These are phyloP conservation scores for Waltergamsia citrina DNA, from an alignment of 2,329 filamentous ascomycete genomes.

Conservation along the genomic window DNA sequence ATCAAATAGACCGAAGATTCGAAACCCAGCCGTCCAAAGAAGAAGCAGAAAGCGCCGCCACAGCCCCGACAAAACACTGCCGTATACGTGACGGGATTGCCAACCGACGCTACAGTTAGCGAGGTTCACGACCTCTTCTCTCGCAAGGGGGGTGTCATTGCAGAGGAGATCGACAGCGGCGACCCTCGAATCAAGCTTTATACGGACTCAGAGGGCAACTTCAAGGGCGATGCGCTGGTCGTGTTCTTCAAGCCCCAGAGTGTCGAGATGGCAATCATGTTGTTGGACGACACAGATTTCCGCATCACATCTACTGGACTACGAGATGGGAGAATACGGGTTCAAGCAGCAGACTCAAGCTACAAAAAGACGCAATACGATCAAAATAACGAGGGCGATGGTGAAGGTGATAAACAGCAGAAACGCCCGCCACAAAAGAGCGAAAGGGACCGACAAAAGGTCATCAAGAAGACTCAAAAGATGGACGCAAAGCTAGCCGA, in stretches of 20 bases:
- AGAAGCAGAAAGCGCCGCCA: slow-evolving; percentile 37
- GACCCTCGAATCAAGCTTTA: slow-evolving; percentile 91
- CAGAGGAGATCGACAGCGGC: slow-evolving; percentile 86
- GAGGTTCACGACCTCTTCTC: slow-evolving; percentile 82
- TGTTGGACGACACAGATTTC: slow-evolving; percentile 77
- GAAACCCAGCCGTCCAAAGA: slow-evolving; percentile 28
- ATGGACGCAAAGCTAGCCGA: slow-evolving; percentile 86
- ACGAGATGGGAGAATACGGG: slow-evolving; percentile 59
- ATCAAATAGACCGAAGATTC: slow-evolving; percentile 14
- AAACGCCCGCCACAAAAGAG: slow-evolving; percentile 36
- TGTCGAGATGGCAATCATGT: slow-evolving; percentile 74
- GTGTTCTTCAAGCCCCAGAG: slow-evolving; percentile 94
- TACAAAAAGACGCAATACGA: slow-evolving; percentile 83
- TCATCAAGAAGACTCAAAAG: slow-evolving; percentile 85
- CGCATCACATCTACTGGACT: slow-evolving; percentile 47
- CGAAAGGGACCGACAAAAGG: slow-evolving; percentile 72
- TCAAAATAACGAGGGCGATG: slow-evolving; percentile 21
- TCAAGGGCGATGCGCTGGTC: slow-evolving; percentile 88
- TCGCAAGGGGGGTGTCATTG: slow-evolving; percentile 78
- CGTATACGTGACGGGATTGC: slow-evolving; percentile 84
- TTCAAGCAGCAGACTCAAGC: slow-evolving; percentile 77
- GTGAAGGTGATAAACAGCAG: slow-evolving; percentile 18
- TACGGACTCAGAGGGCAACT: slow-evolving; percentile 66
- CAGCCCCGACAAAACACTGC: slow-evolving; percentile 68
- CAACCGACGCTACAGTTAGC: slow-evolving; percentile 64